These are phyloP conservation scores for Crithidia fasciculata DNA, from an alignment of 208 protist genomes.

Conservation along the genomic window DNA sequence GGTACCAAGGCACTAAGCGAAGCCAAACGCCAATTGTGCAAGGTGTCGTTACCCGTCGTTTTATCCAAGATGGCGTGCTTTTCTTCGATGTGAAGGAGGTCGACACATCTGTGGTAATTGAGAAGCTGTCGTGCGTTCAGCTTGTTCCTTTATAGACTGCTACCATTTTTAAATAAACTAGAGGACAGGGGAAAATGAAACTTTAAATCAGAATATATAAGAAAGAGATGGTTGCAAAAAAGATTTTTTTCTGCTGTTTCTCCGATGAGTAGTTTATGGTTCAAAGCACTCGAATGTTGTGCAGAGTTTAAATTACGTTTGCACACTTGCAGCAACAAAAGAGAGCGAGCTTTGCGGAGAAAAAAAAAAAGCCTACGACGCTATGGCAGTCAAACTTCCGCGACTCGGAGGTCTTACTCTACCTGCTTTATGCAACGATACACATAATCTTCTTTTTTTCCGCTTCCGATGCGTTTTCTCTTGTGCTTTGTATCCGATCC, in stretches of 20 bases:
- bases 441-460: no score
- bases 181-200: not conserved
- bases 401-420: no score
- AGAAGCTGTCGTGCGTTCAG: conserved; percentile 47
- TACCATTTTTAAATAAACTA: not conserved
- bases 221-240: not conserved
- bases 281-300: no score
- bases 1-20: conserved; percentile 14
- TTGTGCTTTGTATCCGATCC: not conserved
- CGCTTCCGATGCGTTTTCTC: not conserved
- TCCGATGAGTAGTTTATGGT: no score
- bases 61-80: conserved; percentile 34
- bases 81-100: conserved; percentile 55
- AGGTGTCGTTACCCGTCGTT: conserved; percentile 38
- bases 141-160: conserved; percentile 51
- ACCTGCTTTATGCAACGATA: no score
- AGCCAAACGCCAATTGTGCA: conserved; percentile 29
- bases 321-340: no score
- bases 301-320: no score
- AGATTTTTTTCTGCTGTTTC: not conserved
- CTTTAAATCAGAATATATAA: not conserved
- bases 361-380: no score
- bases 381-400: no score
- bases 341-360: no score
- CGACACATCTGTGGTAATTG: conserved; percentile 30